These are phyloP conservation scores for Aphanomyces stellatus DNA, from an alignment of 352 stramenopile genomes.

Conservation along the genomic window DNA sequence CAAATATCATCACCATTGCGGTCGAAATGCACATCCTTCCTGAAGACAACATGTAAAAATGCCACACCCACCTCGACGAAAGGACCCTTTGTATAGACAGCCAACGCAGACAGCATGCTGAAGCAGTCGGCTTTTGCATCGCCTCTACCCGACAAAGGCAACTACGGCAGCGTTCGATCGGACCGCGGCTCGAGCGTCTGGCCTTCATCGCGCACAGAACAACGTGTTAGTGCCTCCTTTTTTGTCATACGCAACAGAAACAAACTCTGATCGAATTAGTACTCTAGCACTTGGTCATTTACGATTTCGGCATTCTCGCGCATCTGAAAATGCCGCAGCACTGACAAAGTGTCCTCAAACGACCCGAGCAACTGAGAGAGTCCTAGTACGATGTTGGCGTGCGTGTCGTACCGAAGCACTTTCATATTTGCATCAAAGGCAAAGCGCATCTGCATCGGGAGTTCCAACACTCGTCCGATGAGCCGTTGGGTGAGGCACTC, in stretches of 20 bases:
- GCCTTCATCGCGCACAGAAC: constrained; percentile 47
- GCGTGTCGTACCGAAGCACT: not conserved
- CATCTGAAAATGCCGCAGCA: constrained; percentile 29
- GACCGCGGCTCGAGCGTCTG: constrained; percentile 44
- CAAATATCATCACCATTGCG: no score
- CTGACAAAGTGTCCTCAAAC: constrained; percentile 29
- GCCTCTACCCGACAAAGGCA: constrained; percentile 50
- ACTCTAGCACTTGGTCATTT: no score
- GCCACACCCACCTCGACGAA: no score
- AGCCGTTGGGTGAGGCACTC: constrained; percentile 9
- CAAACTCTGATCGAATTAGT: no score
- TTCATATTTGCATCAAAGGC: not conserved
- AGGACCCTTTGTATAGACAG: constrained; percentile 56
- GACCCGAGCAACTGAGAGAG: constrained; percentile 21
- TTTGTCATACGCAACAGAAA: no score
- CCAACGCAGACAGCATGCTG: constrained; percentile 66
- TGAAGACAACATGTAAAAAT: no score
- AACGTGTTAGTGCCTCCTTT: constrained; percentile 38
- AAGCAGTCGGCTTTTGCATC: constrained; percentile 53
- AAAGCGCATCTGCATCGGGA: constrained; percentile 6
- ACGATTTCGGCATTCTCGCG: constrained; percentile 39
- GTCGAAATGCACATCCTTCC: no score
- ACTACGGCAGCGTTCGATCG: constrained; percentile 40
- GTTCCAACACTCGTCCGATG: not conserved
- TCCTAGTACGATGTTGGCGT: not conserved